Percentiles rank a stretch among this genome's conserved stretches.
Conservation (phyloP, 192 early-diverging fungal genomes). For the Linnemannia schmuckeri region DNA sequence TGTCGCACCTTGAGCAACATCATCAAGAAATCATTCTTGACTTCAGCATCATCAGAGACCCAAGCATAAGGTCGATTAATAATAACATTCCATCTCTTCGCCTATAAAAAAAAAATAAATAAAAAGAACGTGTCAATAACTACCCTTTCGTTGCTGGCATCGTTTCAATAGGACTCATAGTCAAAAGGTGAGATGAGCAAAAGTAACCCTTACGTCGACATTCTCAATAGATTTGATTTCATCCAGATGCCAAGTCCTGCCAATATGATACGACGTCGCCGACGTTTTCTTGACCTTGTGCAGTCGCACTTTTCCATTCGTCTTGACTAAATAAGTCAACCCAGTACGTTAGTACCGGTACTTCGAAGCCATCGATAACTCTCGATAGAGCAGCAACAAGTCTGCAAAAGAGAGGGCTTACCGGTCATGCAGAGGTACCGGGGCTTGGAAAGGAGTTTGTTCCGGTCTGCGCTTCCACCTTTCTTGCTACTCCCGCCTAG, state of each 20-base stretch:
- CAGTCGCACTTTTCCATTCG: slow-evolving; percentile 59
- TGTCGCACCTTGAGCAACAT: slow-evolving; percentile 50
- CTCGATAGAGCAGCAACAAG: not conserved
- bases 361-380: not conserved
- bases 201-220: slow-evolving; percentile 60
- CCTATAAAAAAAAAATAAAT: slow-evolving; percentile 25
- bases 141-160: too few species aligned
- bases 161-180: not conserved
- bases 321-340: slow-evolving; percentile 33
- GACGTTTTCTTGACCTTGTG: slow-evolving; percentile 66
- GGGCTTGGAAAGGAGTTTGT: slow-evolving; percentile 62
- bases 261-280: slow-evolving; percentile 65
- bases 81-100: slow-evolving; percentile 61
- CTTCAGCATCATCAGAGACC: slow-evolving; percentile 60
- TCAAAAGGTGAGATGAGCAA: not conserved
- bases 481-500: slow-evolving; percentile 13
- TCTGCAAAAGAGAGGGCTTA: slow-evolving; percentile 12
- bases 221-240: slow-evolving; percentile 63
- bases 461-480: slow-evolving; percentile 31
- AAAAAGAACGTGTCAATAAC: not conserved
- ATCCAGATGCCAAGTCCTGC: slow-evolving; percentile 68
- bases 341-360: not conserved
- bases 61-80: slow-evolving; percentile 67
- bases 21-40: slow-evolving; percentile 66
- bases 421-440: slow-evolving; percentile 69